These are phyloP conservation scores for Tolypocladium paradoxum DNA, from an alignment of 2,329 filamentous ascomycete genomes.

Conservation along the genomic window DNA sequence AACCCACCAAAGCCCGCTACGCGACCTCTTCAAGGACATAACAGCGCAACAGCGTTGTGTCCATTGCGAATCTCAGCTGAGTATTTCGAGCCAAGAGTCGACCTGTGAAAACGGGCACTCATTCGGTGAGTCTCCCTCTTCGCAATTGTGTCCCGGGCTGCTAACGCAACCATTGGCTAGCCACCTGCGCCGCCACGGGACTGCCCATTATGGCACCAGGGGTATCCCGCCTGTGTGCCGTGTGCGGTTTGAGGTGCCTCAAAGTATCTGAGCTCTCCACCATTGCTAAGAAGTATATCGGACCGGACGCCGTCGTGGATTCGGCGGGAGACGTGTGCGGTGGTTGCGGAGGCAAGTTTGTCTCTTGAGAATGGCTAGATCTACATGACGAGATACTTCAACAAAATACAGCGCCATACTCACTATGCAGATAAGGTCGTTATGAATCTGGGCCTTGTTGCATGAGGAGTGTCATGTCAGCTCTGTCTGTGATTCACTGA, in stretches of 20 bases:
- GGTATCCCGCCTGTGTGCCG: conserved; percentile 41
- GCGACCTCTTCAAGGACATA: conserved; percentile 26
- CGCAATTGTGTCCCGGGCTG: background rate
- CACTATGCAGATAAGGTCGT: too few relatives aligned
- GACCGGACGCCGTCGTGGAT: conserved; percentile 16
- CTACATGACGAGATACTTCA: too few relatives aligned
- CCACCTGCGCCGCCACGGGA: conserved; percentile 42
- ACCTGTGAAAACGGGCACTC: conserved; percentile 27
- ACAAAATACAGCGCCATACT: too few relatives aligned
- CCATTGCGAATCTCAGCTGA: conserved; percentile 31
- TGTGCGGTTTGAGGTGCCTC: conserved; percentile 42
- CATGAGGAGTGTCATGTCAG: too few relatives aligned
- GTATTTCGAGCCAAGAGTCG: conserved; percentile 21
- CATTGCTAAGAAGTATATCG: conserved; percentile 20
- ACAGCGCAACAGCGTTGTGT: conserved; percentile 30
- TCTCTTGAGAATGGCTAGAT: conserved; percentile 13
- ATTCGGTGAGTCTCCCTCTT: conserved; percentile 23
- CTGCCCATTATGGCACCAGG: conserved; percentile 44
- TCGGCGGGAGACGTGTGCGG: conserved; percentile 25
- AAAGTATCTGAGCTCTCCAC: conserved; percentile 29
- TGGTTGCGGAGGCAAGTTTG: conserved; percentile 31
- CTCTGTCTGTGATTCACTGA: too few relatives aligned
- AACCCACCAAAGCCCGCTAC: conserved; percentile 15
- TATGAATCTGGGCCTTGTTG: too few relatives aligned
- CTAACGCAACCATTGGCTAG: conserved; percentile 16